Evolutionary conservation across 2,329 filamentous ascomycete species (phyloP), one percentile per base, ranked within the genome.

Genomic region (Curvularia sp.): DNA sequence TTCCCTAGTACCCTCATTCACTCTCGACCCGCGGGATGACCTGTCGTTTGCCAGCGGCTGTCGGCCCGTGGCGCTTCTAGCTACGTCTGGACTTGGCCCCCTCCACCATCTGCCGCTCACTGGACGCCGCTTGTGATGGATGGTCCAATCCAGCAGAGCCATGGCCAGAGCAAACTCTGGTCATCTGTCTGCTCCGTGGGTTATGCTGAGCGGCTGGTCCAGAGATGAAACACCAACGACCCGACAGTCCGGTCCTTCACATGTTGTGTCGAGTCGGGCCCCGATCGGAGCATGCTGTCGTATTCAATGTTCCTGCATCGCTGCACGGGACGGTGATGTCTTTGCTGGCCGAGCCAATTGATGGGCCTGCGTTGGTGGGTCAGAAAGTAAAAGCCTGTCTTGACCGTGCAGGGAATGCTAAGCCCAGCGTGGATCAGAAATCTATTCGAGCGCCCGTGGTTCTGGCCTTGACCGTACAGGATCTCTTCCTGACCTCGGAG

Each of bases 291-390:
- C 65, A 70, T 65, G 66, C 72, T 71, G 70, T 71, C 69, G 71
- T 75, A 73, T 72, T 67, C 75, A 73, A 76, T 77, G 75, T 78
- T 78, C 75, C 75, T 78, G 75, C 75, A 71, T 78, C 68, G 72
- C 71, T 74, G 73, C 75, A 76, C 72, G 68, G 72, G 70, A 71
- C 66, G 64, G 74, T 71, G 67, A 70, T 73, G 72, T 63, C 65
- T 69, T 60, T 65, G 57, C 31, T 63, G 61, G 60, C 41, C 64
- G 53, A 68, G 67, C 73, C 74, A 77, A 75, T 75, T 67, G 59
- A 58, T 56, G 55, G 24, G 20, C 62, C 51, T 54, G 59, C 54
- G 51, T 54, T 60, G 53, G 66, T 69, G 65, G 62, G 63, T 60
- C 63, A 63, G 64, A 56, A 61, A 63, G 55, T 54, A 38, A 61